A percentile compares a stretch with the other conserved stretches of the same genome.
Conservation (phyloP, 2,329 filamentous ascomycete species). For the Aspergillus puulaauensis region DNA sequence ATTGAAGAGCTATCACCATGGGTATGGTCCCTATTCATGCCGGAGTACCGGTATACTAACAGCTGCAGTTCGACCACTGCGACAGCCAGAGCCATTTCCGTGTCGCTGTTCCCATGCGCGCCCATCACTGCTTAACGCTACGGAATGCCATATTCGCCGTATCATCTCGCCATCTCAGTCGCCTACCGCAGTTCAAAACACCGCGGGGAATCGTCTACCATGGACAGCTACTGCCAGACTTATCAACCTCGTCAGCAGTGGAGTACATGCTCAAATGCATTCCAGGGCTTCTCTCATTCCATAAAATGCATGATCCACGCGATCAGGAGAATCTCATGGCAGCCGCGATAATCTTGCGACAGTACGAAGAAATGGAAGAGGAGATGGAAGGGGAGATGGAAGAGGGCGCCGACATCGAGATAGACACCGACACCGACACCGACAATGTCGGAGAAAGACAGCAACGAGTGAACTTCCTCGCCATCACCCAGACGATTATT, state of each 20-base stretch:
- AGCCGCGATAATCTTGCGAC: conserved; percentile 24
- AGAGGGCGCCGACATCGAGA: conserved; percentile 19
- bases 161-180: conserved; percentile 21
- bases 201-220: conserved; percentile 14
- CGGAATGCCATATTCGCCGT: conserved; percentile 26
- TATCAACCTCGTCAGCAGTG: conserved; percentile 18
- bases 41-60: not conserved
- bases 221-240: conserved; percentile 14
- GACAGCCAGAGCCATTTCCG: conserved; percentile 22
- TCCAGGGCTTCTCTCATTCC: conserved; percentile 20
- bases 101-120: conserved; percentile 19
- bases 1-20: conserved; percentile 28
- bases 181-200: conserved; percentile 22
- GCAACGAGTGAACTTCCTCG: conserved; percentile 20
- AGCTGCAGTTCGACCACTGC: conserved; percentile 23
- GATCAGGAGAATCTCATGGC: conserved; percentile 28
- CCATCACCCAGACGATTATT: conserved; percentile 25
- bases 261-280: conserved; percentile 26
- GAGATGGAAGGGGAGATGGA: conserved; percentile 31
- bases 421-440: not conserved
- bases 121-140: conserved; percentile 18
- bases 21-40: conserved; percentile 11
- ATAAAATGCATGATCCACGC: conserved; percentile 12
- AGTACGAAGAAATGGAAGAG: conserved; percentile 28
- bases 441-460: not conserved